A percentile compares a stretch with the other conserved stretches of the same genome.
Conservation (phyloP, 2,329 filamentous ascomycete species). For the Penicillium sp. region DNA sequence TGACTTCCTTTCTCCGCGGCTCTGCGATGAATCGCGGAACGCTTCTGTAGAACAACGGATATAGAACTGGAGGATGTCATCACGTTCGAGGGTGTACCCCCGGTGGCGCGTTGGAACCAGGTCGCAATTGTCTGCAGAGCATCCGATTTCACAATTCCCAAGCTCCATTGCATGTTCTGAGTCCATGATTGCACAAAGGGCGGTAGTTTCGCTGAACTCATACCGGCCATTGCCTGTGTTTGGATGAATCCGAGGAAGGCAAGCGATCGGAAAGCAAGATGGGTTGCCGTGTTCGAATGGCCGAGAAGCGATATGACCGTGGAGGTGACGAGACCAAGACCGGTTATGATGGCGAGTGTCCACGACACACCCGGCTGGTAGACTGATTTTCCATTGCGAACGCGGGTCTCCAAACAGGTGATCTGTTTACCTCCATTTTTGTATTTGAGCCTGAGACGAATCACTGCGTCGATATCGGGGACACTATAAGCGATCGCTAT, state of each 20-base stretch:
- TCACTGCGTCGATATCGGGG: slow-evolving; percentile 52
- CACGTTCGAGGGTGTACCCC: slow-evolving; percentile 75
- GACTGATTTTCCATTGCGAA: slow-evolving; percentile 52
- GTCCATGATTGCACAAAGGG: slow-evolving; percentile 91
- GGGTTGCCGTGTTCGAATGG: slow-evolving; percentile 88
- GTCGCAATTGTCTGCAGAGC: slow-evolving; percentile 87
- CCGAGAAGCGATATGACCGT: slow-evolving; percentile 85
- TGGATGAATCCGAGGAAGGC: slow-evolving; percentile 94
- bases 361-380: slow-evolving; percentile 84
- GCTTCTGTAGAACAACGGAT: slow-evolving; percentile 78
- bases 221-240: slow-evolving; percentile 83
- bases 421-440: slow-evolving; percentile 10
- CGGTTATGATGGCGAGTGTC: slow-evolving; percentile 82
- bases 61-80: slow-evolving; percentile 69
- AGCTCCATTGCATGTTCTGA: slow-evolving; percentile 96
- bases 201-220: slow-evolving; percentile 74
- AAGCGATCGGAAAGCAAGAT: slow-evolving; percentile 87
- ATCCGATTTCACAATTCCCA: slow-evolving; percentile 82
- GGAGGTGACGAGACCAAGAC: slow-evolving; percentile 75
- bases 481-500: slow-evolving; percentile 77
- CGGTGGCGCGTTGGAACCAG: slow-evolving; percentile 93
- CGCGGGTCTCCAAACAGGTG: slow-evolving; percentile 35
- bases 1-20: slow-evolving; percentile 35
- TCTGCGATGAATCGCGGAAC: slow-evolving; percentile 32
- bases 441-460: slow-evolving; percentile 15